Evolutionary conservation across 1,284 basidiomycete species (phyloP).

Genomic region (Phylloporus gajari): DNA sequence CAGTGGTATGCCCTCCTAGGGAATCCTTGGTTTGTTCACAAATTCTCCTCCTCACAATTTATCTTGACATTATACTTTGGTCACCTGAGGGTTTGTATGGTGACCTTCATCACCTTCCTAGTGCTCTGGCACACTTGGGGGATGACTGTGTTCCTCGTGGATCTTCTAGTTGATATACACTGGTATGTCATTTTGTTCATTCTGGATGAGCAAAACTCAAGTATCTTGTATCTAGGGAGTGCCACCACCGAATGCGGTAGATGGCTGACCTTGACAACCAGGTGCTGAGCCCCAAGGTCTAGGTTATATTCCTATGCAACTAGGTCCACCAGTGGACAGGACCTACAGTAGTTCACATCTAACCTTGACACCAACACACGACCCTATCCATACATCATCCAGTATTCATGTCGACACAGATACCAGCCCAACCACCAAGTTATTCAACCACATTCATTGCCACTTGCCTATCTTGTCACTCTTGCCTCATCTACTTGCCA

Average conservation of each 20-base stretch:
- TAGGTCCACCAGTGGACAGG: conserved; percentile 28
- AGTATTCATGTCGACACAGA: too few species aligned
- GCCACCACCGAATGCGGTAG: conserved; percentile 41
- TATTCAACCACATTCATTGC: too few species aligned
- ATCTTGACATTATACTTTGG: conserved; percentile 22
- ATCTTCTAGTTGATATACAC: conserved; percentile 41
- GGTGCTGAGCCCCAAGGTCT: conserved; percentile 29
- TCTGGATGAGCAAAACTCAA: conserved; percentile 2
- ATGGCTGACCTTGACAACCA: conserved; percentile 25
- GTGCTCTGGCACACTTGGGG: conserved; percentile 37
- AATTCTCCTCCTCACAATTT: not conserved
- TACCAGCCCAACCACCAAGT: too few species aligned
- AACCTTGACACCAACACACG: too few species aligned
- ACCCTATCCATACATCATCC: too few species aligned
- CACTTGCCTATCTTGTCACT: too few species aligned
- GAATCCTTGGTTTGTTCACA: conserved; percentile 32
- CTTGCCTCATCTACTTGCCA: too few species aligned
- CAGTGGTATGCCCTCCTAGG: conserved; percentile 35
- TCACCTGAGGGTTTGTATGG: conserved; percentile 34
- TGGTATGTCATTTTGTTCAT: conserved; percentile 24
- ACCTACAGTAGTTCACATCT: too few species aligned
- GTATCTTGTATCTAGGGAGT: conserved; percentile 24
- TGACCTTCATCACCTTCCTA: conserved; percentile 30
- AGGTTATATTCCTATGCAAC: conserved; percentile 46
- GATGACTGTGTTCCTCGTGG: conserved; percentile 21